Evolutionary conservation across 805 yeast genomes (phyloP).

Genomic region (Starmerella stellata): DNA sequence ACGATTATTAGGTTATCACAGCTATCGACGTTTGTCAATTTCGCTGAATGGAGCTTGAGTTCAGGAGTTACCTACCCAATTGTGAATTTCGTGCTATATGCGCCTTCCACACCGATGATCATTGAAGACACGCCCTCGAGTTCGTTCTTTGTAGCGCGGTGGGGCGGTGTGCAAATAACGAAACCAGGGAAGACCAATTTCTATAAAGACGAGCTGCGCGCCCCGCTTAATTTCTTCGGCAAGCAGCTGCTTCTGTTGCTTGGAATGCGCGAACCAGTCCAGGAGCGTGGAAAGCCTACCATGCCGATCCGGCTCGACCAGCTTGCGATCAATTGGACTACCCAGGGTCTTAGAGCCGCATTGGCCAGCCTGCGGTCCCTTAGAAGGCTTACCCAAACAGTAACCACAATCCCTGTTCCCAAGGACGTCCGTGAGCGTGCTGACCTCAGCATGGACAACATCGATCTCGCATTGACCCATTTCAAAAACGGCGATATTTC

Average conservation of each 20-base stretch:
- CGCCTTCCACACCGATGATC: constrained; percentile 39
- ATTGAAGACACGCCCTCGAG: constrained; percentile 32
- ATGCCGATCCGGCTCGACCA: constrained; percentile 32
- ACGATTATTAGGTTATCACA: constrained; percentile 31
- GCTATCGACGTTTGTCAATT: constrained; percentile 60
- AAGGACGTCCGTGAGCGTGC: constrained; percentile 46
- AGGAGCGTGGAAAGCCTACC: constrained; percentile 29
- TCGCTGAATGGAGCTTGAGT: constrained; percentile 65
- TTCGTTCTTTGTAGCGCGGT: constrained; percentile 66
- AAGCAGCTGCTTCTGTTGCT: constrained; percentile 56
- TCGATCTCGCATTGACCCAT: constrained; percentile 26
- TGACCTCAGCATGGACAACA: constrained; percentile 29
- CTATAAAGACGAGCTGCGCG: constrained; percentile 30
- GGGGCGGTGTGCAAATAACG: constrained; percentile 60
- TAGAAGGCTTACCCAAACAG: constrained; percentile 44
- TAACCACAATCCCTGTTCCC: constrained; percentile 74
- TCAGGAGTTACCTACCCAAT: constrained; percentile 42
- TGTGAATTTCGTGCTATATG: constrained; percentile 52
- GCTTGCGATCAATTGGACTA: constrained; percentile 39
- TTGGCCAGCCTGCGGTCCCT: constrained; percentile 58
- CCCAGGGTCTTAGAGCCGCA: constrained; percentile 42
- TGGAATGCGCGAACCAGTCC: constrained; percentile 48
- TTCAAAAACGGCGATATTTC: constrained; percentile 24
- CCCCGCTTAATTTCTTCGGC: constrained; percentile 49
- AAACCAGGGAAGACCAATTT: constrained; percentile 23